These are phyloP conservation scores for Populus ilicifolia DNA, from an alignment of 345 rosid species.

Conservation along the genomic window DNA sequence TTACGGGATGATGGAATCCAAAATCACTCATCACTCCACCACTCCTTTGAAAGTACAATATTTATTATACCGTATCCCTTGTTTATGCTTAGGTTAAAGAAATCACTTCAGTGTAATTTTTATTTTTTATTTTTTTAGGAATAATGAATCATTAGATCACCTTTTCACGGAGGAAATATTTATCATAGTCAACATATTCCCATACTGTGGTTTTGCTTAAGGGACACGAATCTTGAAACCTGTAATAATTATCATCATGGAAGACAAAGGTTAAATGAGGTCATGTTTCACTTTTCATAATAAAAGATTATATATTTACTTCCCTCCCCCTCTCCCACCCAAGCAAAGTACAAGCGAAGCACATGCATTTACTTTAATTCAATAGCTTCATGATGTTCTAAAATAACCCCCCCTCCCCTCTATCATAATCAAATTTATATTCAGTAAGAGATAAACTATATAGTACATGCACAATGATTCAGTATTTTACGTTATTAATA, in stretches of 20 bases:
- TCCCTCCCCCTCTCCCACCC: background rate
- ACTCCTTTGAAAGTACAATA: background rate
- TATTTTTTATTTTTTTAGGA: too few relatives aligned
- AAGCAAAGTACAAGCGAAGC: too few relatives aligned
- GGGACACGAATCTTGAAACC: constrained; percentile 5
- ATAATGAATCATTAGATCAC: background rate
- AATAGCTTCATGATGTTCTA: too few relatives aligned
- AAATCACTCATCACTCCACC: constrained; percentile 5
- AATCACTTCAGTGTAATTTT: background rate
- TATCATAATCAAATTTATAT: too few relatives aligned
- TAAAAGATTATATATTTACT: background rate
- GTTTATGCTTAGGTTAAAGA: background rate
- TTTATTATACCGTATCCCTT: background rate
- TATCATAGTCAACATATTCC: background rate
- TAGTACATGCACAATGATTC: too few relatives aligned
- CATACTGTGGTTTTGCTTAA: constrained; percentile 1
- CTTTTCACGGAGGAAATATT: background rate
- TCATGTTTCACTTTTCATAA: constrained; percentile 3
- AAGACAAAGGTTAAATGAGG: background rate
- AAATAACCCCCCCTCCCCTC: too few relatives aligned
- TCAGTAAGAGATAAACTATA: too few relatives aligned
- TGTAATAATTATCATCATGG: background rate
- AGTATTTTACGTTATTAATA: too few relatives aligned
- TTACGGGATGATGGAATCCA: background rate
- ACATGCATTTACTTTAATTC: background rate